Evolutionary conservation across 495 filamentous ascomycete genomes (phyloP).

Genomic region (Podospora sp.): DNA sequence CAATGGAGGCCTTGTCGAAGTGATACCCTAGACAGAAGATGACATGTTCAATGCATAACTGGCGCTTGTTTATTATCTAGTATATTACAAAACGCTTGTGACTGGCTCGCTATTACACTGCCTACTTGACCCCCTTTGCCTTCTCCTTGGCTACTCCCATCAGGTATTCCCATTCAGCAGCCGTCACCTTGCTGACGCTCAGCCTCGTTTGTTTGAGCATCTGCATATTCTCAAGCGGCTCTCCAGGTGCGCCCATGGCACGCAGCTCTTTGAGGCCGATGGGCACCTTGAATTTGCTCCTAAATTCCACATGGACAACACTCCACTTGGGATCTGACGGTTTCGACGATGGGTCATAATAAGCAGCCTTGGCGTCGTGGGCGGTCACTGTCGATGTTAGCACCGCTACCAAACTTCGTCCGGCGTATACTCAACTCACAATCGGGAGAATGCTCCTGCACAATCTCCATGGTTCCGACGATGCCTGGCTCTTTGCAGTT

Average conservation of each 20-base stretch:
- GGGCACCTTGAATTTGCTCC: conserved; percentile 72
- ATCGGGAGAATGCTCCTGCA: conserved; percentile 77
- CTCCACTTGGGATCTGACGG: conserved; percentile 87
- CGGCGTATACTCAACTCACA: conserved; percentile 51
- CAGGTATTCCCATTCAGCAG: conserved; percentile 80
- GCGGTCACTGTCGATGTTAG: conserved; percentile 64
- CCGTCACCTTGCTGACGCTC: conserved; percentile 78
- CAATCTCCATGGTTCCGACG: conserved; percentile 92
- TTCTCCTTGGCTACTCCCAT: conserved; percentile 54
- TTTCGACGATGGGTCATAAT: conserved; percentile 75
- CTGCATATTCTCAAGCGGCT: conserved; percentile 77
- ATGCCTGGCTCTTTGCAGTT: conserved; percentile 90
- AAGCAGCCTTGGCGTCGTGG: conserved; percentile 74
- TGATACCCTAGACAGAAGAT: conserved; percentile 28
- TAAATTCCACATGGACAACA: conserved; percentile 84
- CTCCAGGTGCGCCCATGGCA: conserved; percentile 57
- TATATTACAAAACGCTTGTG: not conserved
- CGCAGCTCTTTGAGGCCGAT: conserved; percentile 77
- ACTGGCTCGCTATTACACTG: not conserved
- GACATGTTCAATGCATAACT: not conserved
- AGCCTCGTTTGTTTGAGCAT: conserved; percentile 76
- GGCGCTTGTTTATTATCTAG: not conserved
- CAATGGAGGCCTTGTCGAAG: conserved; percentile 29
- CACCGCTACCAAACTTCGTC: too few species aligned
- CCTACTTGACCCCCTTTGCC: not conserved